Evolutionary conservation across 345 rosid genomes (phyloP), one percentile per base, ranked within the genome.

Genomic region (Aethionema arabicum): DNA sequence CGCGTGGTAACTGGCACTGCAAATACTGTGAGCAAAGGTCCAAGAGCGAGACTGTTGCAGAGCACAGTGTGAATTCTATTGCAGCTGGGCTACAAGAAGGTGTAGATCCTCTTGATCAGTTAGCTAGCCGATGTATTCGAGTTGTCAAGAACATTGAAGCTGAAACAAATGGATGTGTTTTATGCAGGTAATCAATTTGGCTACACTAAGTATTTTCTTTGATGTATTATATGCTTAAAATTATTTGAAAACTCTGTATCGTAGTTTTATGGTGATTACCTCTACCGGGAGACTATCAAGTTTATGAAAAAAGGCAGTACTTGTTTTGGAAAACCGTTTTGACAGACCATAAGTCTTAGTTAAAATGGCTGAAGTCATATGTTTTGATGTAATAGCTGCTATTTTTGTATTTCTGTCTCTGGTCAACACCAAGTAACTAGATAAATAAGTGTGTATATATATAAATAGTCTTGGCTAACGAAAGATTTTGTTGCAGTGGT

Each of bases 1-100:
- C 99, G 36, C 83, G 69, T 37, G 95, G 97, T 59, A 79, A 78
- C 72, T 93, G 99, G 99, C 82, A 84, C 60, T 93, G 99, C 82
- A 78, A 83, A 61, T 86, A 80, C 77, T 93, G 99, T 70, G 75
- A 80, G 79, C 83, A 78, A 66, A 68, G 69, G 73, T 77, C 82
- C 69, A 75, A 83, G 70, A 83, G 78, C 76, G 93, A 88, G 56
- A 81, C 67, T 59, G 78, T 75, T 49, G 82, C 74, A 53, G 85
- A 77, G 74, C 66, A 74, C 55, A 86, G 78, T 76, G 81, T 79
- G 53, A 84, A 86, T 83, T 85, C 92, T 67, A 80, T 85, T 66
- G 87, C 83, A 33, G 85, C 96, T 74, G 95, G 95, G 73, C 83
- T 90, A 75, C 75, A 86, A 68, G 79, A 81, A 10, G 97, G 88